Evolutionary conservation across 2,329 filamentous ascomycete genomes (phyloP), one percentile per base, ranked within the genome.

Genomic region (Exophiala xenobiotica): DNA sequence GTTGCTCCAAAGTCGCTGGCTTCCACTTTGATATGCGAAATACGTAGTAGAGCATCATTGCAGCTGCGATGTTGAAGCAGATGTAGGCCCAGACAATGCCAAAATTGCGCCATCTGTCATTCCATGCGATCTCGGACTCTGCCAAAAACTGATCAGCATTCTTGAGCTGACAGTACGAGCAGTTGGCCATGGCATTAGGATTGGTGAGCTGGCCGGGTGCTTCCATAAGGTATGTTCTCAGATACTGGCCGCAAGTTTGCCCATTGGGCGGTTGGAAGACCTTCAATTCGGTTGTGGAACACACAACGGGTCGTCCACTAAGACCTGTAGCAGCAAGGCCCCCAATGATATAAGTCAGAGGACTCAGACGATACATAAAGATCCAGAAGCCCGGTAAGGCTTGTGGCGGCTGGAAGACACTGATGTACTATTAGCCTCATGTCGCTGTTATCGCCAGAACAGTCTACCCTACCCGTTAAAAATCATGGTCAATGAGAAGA

Each of bases 341-440:
- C 61, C 85, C 83, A 87, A 88, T 14, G 95, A 12, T 11, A n/a
- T 37, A 95, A 0, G 87, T 90, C 61, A 95, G 87, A 0, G 90
- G 90, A 0, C 85, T 89, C 44, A 90, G 72, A 41, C 86, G 81
- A 69, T 92, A 92, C 85, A 91, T 88, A 75, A 90, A 90, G 61
- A 86, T 71, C 83, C 84, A 91, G 70, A 89, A 88, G 6, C 78
- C 78, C 1, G 79, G 78, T 5, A 90, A 71, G 58, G 71, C 68
- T 2, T 71, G 68, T 0, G 86, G 85, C 4, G 74, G 72, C 40
- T 86, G 86, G 3, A 95, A 71, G 2, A 81, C 87, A n/a, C n/a
- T n/a, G n/a, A n/a, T n/a, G n/a, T n/a, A n/a, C n/a, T n/a, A n/a
- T n/a, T n/a, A n/a, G n/a, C n/a, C n/a, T n/a, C n/a, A n/a, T n/a